Base-by-base conservation (phyloP, 768 basidiomycete genomes). In the Auriculariales sp. region DNA sequence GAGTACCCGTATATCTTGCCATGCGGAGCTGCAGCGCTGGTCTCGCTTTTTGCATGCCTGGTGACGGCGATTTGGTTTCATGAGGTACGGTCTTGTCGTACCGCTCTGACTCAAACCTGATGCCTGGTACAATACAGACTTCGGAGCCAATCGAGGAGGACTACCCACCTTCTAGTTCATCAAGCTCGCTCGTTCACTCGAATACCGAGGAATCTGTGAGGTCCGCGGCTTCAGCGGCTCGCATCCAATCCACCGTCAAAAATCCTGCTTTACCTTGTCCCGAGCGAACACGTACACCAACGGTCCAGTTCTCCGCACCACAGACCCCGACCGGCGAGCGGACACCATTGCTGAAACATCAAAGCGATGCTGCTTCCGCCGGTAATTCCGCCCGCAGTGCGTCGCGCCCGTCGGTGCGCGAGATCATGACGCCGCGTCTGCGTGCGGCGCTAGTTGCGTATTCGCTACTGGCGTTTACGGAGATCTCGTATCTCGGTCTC, bases 1-100 rank as follows among this genome's bases (percentile, higher is more conserved):
- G 62, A 67, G 19, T 83, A 80, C 59, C 84, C 85, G 1, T 88
- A 88, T 62, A 82, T 85, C 62, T 68, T 85, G 39, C 74, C 83
- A 3, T 85, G 81, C 52, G 73, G 79, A 3, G 60, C 61, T 15
- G 62, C 71, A 2, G 68, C 61, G 5, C 19, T 56, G 4, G 50
- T 70, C 15, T 62, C 72, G 0, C 61, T 71, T 12, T 12, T 60
- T 2, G 58, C 65, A 11, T 70, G 68, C 42, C 30, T 61, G 2
- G 64, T 79, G 2, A 70, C 74, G 0, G 63, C 66, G 42, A 35
- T 76, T 1, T 78, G 71, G 59, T 63, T 85, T 28, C 71, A 77
- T 55, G 83, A 85, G 66, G 73, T 72, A 15, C 10, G 59, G n/a
- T n/a, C n/a, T n/a, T n/a, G n/a, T n/a, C n/a, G n/a, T n/a, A n/a